Conservation (phyloP, 257 asterid genomes). For the Lycium ferocissimum region DNA sequence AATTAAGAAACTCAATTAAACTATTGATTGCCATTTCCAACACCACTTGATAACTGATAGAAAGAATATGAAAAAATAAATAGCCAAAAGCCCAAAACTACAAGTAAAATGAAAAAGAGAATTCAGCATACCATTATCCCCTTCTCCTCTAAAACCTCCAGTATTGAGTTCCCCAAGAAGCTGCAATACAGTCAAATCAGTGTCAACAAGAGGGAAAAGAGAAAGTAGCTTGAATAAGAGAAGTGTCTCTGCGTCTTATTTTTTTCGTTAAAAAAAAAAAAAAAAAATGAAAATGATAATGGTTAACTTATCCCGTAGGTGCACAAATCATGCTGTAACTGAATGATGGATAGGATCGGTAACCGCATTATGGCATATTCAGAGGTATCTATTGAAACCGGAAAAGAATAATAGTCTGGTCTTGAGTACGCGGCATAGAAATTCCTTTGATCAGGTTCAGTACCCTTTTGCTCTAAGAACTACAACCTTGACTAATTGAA, state of each 20-base stretch:
- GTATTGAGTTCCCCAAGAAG: constrained; percentile 80
- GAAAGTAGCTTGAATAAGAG: neutral
- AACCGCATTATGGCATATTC: neutral
- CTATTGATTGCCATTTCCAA: neutral
- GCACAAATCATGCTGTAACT: neutral
- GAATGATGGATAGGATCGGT: neutral
- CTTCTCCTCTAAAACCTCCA: constrained; percentile 59
- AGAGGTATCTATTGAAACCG: neutral
- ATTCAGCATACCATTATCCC: constrained; percentile 55
- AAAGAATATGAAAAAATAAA: neutral
- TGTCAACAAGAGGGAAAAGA: neutral
- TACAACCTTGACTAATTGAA: neutral
- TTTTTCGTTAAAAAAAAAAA: too few relatives aligned
- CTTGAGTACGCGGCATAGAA: neutral
- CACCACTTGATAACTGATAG: neutral
- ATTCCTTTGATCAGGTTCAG: neutral
- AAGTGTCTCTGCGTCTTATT: neutral
- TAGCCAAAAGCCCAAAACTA: constrained; percentile 3
- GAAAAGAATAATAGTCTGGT: constrained; percentile 9
- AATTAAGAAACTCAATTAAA: constrained; percentile 5
- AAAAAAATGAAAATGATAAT: neutral
- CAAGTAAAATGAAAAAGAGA: neutral
- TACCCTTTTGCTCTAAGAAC: neutral
- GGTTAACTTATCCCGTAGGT: neutral
- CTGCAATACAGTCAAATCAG: constrained; percentile 51